Evolutionary conservation across 139 green algal genomes (phyloP).

Genomic region (Tetraselmis striata): DNA sequence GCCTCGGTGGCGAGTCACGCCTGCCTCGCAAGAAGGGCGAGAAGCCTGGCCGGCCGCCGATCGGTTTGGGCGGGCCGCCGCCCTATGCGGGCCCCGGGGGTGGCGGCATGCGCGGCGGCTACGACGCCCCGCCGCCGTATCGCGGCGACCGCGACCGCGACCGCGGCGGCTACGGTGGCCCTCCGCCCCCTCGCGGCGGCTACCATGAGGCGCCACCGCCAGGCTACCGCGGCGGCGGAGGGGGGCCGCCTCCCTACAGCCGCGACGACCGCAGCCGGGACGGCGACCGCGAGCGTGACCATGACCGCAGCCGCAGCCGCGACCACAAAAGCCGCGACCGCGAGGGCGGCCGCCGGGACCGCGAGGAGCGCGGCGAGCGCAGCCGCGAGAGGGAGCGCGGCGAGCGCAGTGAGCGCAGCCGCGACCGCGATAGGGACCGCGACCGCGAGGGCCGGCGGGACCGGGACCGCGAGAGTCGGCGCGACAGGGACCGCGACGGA

Average conservation of each 20-base stretch:
- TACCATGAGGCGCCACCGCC: slow-evolving; percentile 5
- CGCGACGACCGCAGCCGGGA: background rate
- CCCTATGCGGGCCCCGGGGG: too few relatives aligned
- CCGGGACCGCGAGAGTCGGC: slow-evolving; percentile 4
- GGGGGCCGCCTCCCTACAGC: background rate
- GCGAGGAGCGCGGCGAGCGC: background rate
- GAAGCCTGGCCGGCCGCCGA: slow-evolving; percentile 19
- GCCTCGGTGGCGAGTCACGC: slow-evolving; percentile 63
- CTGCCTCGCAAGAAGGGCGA: slow-evolving; percentile 46
- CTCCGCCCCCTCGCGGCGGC: background rate
- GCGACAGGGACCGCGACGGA: slow-evolving; percentile 12
- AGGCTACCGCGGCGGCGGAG: background rate
- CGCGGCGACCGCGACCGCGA: slow-evolving; percentile 18
- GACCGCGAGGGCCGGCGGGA: slow-evolving; percentile 8
- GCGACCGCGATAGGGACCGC: slow-evolving; percentile 3
- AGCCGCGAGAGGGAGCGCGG: background rate
- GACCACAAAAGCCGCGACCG: background rate
- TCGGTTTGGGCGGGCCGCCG: background rate
- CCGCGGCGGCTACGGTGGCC: background rate
- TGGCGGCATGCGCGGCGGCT: slow-evolving; percentile 2
- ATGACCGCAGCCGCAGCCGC: background rate
- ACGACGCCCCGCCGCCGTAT: background rate
- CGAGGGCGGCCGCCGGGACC: background rate
- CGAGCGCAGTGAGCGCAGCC: background rate
- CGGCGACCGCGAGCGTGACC: background rate